Evolutionary conservation across 75 land plant species (phyloP), one percentile per base, ranked within the genome.

Genomic region (Cupressus sempervirens): DNA sequence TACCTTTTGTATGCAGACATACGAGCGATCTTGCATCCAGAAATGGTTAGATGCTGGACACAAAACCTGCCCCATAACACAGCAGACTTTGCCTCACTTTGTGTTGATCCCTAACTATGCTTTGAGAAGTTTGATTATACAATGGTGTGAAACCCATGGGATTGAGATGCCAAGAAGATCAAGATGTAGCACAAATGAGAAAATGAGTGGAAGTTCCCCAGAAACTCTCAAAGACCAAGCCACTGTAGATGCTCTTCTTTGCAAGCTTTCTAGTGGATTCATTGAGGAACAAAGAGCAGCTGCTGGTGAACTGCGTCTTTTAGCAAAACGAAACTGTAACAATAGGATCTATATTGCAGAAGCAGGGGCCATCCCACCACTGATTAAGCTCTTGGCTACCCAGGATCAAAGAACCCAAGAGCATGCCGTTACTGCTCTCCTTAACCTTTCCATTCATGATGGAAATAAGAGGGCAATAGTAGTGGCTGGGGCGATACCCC

Each of bases 21-120:
- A 95, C 73, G 99, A 97, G 86, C 88, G 96, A 43, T 88, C 93
- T 52, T 96, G 73, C 88, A 95, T 97, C 68, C 96, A 97, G 85
- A 95, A 93, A 86, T 97, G 99, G 99, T 87, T 97, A 80, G 96
- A 94, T 43, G 85, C 87, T 20, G 97, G 98, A 35, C 91, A 92
- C 80, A 70, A 50, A 72, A 93, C 95, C 50, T 96, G 97, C 62
- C 98, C 97, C 45, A 96, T 92, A 82, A 96, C 98, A 81, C 98
- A 92, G 83, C 96, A 91, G 85, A 85, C 85, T 84, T 92, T 96
- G 20, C 82, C 87, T 43, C 90, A 95, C 50, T 45, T 86, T 14
- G 86, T 88, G 10, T 86, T 95, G 30, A 96, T 95, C 4, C 93
- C 98, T 16, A 96, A 96, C 77, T 94, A 94, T 83, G 94, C 91